A percentile compares a stretch with the other conserved stretches of the same genome.
Conservation (phyloP, 1,139 yeast species). For the Yarrowia galli region DNA sequence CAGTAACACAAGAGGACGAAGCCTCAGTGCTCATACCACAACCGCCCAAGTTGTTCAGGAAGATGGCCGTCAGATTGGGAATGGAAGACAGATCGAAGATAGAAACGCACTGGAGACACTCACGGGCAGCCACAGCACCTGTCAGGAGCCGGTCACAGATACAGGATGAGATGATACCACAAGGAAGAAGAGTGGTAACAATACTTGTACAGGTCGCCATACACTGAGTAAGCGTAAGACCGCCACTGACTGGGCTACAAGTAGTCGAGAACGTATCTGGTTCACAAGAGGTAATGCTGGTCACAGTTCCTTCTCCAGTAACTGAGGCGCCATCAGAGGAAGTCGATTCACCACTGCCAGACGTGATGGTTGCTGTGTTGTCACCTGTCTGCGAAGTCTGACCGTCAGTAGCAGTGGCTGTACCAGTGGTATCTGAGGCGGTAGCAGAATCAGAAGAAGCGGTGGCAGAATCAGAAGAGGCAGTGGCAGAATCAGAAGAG, state of each 20-base stretch:
- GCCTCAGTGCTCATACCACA: background rate
- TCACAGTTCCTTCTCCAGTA: background rate
- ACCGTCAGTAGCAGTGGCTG: background rate
- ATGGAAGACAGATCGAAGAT: background rate
- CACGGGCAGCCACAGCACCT: background rate
- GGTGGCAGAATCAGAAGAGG: background rate
- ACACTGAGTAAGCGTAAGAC: conserved; percentile 19
- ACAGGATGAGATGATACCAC: background rate
- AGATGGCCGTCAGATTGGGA: background rate
- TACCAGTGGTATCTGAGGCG: too few relatives aligned
- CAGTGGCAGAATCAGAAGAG: background rate
- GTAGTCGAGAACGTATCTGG: background rate
- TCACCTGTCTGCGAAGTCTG: too few relatives aligned
- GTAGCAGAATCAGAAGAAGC: background rate
- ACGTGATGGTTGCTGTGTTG: background rate
- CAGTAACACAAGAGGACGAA: background rate
- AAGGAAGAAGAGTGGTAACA: background rate
- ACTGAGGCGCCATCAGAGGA: background rate
- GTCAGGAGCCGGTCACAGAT: conserved; percentile 1
- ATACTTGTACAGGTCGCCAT: conserved; percentile 13
- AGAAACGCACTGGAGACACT: conserved; percentile 15
- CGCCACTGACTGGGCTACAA: background rate
- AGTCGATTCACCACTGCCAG: background rate
- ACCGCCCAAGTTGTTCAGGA: background rate
- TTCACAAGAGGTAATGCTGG: background rate